phyloP scores from a whole-genome alignment of 495 filamentous ascomycete genomes.

The Penicillium tannophilum region DNA sequence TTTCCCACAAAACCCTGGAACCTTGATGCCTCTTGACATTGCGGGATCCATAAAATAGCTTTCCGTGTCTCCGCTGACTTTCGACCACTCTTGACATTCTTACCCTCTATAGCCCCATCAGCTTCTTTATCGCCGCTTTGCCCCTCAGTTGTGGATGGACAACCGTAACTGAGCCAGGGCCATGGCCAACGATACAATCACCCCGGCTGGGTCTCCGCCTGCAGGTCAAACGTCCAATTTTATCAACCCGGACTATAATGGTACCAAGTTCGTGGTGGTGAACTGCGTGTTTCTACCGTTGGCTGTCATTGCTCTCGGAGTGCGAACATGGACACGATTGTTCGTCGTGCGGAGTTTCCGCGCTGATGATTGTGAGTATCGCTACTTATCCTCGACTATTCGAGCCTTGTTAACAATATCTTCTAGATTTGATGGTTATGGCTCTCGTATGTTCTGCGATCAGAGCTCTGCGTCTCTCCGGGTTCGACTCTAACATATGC shows the following conservation, averaged over 20 bases:
- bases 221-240: slow-evolving; percentile 37
- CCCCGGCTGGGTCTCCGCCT: slow-evolving; percentile 36
- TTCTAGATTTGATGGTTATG: slow-evolving; percentile 31
- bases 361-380: slow-evolving; percentile 42
- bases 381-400: background rate
- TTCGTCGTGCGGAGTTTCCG: slow-evolving; percentile 39
- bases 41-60: background rate
- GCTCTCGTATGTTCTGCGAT: slow-evolving; percentile 30
- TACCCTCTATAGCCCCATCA: background rate
- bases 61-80: background rate
- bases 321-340: slow-evolving; percentile 40
- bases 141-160: slow-evolving; percentile 3
- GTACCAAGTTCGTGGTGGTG: slow-evolving; percentile 27
- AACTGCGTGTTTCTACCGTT: slow-evolving; percentile 36
- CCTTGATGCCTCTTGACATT: slow-evolving; percentile 3
- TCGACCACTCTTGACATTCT: background rate
- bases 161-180: slow-evolving; percentile 10
- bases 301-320: slow-evolving; percentile 28
- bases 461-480: no score
- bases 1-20: slow-evolving; percentile 1
- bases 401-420: slow-evolving; percentile 4
- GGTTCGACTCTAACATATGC: slow-evolving; percentile 6
- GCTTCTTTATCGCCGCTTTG: background rate
- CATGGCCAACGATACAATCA: slow-evolving; percentile 26
- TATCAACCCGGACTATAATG: slow-evolving; percentile 26